phyloP scores from a whole-genome alignment of 257 asterid genomes.

The Solanum sitiens region DNA sequence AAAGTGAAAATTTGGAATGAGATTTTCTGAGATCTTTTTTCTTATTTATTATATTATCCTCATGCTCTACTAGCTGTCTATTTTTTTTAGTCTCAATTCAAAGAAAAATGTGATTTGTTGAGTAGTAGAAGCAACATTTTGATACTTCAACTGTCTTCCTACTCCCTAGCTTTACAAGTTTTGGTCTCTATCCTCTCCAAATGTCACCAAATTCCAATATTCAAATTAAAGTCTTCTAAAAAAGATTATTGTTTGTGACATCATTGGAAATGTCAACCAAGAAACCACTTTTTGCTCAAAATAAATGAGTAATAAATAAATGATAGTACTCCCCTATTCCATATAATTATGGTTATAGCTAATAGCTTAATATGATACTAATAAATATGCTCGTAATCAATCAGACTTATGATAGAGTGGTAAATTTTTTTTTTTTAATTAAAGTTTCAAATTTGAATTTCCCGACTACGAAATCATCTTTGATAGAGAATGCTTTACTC shows the following conservation, averaged over 20 bases:
- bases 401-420: too few relatives aligned
- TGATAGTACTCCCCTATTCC: neutral
- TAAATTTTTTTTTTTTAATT: accelerated
- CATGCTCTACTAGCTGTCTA: neutral
- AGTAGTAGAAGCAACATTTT: neutral
- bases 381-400: neutral
- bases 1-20: neutral
- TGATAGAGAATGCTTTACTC: accelerated
- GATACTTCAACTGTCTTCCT: neutral
- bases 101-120: neutral
- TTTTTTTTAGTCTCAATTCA: neutral
- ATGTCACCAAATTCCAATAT: neutral
- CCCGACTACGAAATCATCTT: too few relatives aligned
- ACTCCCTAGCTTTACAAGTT: neutral
- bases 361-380: neutral
- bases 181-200: neutral
- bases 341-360: neutral
- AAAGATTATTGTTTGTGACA: neutral
- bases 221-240: neutral
- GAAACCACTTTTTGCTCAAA: neutral
- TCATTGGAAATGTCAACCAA: neutral
- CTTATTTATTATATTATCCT: neutral
- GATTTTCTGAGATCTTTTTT: neutral
- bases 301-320: neutral
- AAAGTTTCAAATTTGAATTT: too few relatives aligned